Evolutionary conservation across 768 basidiomycete species (phyloP).

Genomic region (Amanita pallidorosea): DNA sequence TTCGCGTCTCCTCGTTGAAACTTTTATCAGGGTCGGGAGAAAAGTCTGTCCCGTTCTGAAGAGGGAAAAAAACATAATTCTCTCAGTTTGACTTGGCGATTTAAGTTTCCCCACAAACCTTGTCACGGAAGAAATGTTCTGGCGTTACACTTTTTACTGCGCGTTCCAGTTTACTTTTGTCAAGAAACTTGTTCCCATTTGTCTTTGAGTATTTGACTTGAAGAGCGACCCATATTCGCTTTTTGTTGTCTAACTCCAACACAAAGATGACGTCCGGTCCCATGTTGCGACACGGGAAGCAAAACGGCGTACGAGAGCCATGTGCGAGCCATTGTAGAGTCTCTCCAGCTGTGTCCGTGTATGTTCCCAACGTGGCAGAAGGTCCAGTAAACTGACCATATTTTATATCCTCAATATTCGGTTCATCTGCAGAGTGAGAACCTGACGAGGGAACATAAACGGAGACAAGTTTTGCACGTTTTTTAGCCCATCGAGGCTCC

Average conservation of each 20-base stretch:
- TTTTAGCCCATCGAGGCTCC: conserved; percentile 26
- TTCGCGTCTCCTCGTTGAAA: conserved; percentile 17
- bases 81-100: background rate
- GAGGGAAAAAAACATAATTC: background rate
- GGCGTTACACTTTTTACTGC: conserved; percentile 34
- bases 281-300: conserved; percentile 29
- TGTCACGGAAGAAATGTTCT: conserved; percentile 26
- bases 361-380: conserved; percentile 25
- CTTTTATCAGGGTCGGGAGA: conserved; percentile 21
- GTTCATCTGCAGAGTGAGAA: conserved; percentile 7
- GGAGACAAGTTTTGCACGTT: conserved; percentile 26
- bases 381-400: conserved; percentile 21
- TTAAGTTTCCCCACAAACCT: conserved; percentile 14
- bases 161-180: conserved; percentile 21
- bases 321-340: conserved; percentile 26
- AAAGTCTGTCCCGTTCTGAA: conserved; percentile 28
- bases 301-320: conserved; percentile 20
- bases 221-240: conserved; percentile 30
- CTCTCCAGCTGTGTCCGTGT: conserved; percentile 23
- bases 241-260: conserved; percentile 22
- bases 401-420: conserved; percentile 8
- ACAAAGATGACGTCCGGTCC: conserved; percentile 34
- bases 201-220: conserved; percentile 27
- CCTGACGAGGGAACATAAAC: conserved; percentile 13
- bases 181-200: conserved; percentile 12